Evolutionary conservation across 2,329 filamentous ascomycete species (phyloP).

Genomic region (Diaporthe destruens): DNA sequence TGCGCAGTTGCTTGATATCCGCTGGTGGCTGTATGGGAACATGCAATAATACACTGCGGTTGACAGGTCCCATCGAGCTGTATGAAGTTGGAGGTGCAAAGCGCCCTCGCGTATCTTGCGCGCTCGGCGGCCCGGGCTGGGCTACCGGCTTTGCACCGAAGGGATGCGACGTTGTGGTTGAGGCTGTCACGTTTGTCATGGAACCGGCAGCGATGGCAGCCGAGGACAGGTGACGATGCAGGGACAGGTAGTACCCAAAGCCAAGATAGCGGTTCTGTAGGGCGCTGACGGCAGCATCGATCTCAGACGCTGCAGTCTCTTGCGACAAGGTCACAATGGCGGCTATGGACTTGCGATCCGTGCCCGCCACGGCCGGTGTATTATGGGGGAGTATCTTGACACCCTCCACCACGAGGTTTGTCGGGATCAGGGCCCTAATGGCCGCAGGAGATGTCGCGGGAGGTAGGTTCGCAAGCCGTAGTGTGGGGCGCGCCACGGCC

Average conservation of each 20-base stretch:
- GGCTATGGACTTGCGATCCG: constrained; percentile 78
- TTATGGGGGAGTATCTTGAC: constrained; percentile 76
- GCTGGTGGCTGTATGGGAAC: constrained; percentile 81
- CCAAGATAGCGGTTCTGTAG: constrained; percentile 89
- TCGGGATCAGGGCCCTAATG: constrained; percentile 70
- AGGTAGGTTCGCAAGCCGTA: constrained; percentile 72
- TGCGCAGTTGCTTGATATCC: constrained; percentile 81
- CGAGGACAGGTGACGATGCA: constrained; percentile 87
- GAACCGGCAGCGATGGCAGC: constrained; percentile 66
- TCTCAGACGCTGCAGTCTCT: constrained; percentile 85
- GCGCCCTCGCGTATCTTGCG: constrained; percentile 51
- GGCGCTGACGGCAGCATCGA: constrained; percentile 82
- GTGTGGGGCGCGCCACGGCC: constrained; percentile 71
- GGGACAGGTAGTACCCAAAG: constrained; percentile 82
- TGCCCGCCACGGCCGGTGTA: constrained; percentile 61
- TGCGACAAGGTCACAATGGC: constrained; percentile 86
- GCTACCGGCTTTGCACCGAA: constrained; percentile 81
- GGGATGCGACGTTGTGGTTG: constrained; percentile 67
- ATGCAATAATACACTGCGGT: constrained; percentile 66
- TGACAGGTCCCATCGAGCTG: constrained; percentile 56
- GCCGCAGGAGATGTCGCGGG: constrained; percentile 70
- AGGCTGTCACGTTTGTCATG: constrained; percentile 56
- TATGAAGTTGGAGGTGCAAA: constrained; percentile 86
- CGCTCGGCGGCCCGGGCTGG: constrained; percentile 51
- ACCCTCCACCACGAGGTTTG: constrained; percentile 75